Conservation (phyloP, 2,329 filamentous ascomycete species). For the Microcera coccophila region DNA sequence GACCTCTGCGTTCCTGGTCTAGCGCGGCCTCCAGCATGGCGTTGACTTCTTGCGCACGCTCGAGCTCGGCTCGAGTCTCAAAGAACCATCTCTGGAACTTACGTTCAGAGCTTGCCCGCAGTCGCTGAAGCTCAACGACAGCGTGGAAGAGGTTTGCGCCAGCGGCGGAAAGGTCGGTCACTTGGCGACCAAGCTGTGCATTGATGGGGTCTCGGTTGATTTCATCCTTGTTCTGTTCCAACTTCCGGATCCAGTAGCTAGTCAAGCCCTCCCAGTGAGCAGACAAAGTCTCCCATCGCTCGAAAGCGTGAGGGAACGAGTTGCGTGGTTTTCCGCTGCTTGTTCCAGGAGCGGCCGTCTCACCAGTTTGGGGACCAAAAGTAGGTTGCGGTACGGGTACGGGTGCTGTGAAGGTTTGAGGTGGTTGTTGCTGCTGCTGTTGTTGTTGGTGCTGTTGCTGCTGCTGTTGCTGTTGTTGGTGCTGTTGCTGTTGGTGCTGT, state of each 20-base stretch:
- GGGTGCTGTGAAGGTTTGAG: conserved; percentile 21
- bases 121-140: conserved; percentile 88
- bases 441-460: too few species aligned
- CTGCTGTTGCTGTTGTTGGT: conserved; percentile 2
- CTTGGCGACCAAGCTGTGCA: conserved; percentile 85
- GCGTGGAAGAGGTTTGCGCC: conserved; percentile 97
- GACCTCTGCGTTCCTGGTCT: conserved; percentile 67
- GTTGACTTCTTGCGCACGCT: conserved; percentile 77
- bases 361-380: conserved; percentile 15
- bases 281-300: conserved; percentile 93
- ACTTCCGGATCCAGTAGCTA: conserved; percentile 90
- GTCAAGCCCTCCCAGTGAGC: conserved; percentile 98
- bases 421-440: conserved; percentile 18
- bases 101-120: conserved; percentile 90
- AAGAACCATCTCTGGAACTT: conserved; percentile 99
- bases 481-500: too few species aligned
- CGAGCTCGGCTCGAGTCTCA: conserved; percentile 84
- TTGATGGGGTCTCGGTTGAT: conserved; percentile 77
- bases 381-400: conserved; percentile 14
- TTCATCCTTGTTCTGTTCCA: conserved; percentile 87
- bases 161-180: conserved; percentile 94
- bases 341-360: conserved; percentile 16
- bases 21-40: conserved; percentile 73
- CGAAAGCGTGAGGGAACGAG: conserved; percentile 92
- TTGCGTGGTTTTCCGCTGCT: conserved; percentile 49